Evolutionary conservation across 805 yeast species (phyloP).

Genomic region (Jamesozyma lodderae): DNA sequence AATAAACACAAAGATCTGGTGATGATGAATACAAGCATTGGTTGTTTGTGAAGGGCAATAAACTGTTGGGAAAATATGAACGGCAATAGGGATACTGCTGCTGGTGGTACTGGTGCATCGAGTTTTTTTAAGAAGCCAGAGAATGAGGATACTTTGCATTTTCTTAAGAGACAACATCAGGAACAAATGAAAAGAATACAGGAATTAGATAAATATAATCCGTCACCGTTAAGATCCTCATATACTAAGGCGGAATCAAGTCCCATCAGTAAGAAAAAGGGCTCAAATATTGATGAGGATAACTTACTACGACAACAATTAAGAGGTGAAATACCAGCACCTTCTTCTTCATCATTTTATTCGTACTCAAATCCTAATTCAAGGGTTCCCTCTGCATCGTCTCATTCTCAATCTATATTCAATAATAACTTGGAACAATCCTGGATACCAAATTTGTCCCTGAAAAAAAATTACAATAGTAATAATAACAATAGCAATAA

Average conservation of each 20-base stretch:
- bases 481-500: not conserved
- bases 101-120: not conserved
- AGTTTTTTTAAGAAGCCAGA: constrained; percentile 18
- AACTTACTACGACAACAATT: constrained; percentile 4
- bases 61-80: not conserved
- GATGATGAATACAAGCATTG: too few species aligned
- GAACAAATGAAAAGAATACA: constrained; percentile 20
- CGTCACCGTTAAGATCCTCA: constrained; percentile 1
- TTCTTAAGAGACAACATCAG: constrained; percentile 23
- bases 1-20: too few species aligned
- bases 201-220: not conserved
- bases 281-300: not conserved
- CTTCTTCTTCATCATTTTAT: not conserved
- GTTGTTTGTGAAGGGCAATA: not conserved
- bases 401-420: not conserved
- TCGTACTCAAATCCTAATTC: too few species aligned
- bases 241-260: not conserved
- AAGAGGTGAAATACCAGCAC: constrained; percentile 3
- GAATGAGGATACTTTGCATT: constrained; percentile 26
- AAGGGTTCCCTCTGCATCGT: not conserved
- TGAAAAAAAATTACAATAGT: not conserved
- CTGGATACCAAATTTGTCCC: not conserved
- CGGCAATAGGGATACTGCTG: not conserved
- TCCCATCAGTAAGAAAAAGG: not conserved
- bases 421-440: not conserved